Base-by-base conservation (phyloP, 129 eudicot species). In the Flaveria trinervia region DNA sequence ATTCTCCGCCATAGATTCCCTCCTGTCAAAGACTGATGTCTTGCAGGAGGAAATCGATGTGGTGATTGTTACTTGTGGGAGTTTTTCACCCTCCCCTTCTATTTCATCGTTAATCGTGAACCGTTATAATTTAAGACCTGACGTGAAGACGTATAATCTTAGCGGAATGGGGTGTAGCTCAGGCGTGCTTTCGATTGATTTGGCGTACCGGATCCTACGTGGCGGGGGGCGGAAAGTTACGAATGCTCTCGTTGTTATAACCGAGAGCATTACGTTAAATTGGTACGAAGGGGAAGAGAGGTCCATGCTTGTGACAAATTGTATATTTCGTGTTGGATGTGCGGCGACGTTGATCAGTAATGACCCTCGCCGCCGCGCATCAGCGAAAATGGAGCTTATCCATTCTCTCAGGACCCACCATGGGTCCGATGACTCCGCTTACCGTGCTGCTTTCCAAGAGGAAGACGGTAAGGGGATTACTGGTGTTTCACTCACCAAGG, bases 111-210 rank as follows among this genome's bases (percentile, higher is more conserved):
- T 86, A 39, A 79, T 92, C 43, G 92, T 92, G 0, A 88, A 92
- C 33, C 90, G 41, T 15, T 92, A 86, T 44, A 73, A 79, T 0
- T 77, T 92, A 41, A 85, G 15, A 51, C 62, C 79, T 1, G 86
- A 85, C 43, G 89, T 92, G 1, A 88, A 85, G 65, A 85, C 95
- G 3, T 92, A 86, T 45, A 90, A 92, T 55, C 88, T 92, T 16
- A 86, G 94, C 28, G 98, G 98, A 5, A 92, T 92, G 96, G 98
- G 98, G 0, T 92, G 98, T 55, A 85, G 94, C 71, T 86, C 96
- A 5, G 98, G 98, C 49, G 85, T 85, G 25, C 18, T 90, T 51
- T 66, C 96, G 2, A 68, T 90, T 1, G 96, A 90, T 72, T 55
- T 85, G 36, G 98, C 95, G 9, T 69, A 85, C 10, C 83, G 75